Evolutionary conservation across 2,329 filamentous ascomycete species (phyloP), one percentile per base, ranked within the genome.

Genomic region (Colletotrichum incanum): DNA sequence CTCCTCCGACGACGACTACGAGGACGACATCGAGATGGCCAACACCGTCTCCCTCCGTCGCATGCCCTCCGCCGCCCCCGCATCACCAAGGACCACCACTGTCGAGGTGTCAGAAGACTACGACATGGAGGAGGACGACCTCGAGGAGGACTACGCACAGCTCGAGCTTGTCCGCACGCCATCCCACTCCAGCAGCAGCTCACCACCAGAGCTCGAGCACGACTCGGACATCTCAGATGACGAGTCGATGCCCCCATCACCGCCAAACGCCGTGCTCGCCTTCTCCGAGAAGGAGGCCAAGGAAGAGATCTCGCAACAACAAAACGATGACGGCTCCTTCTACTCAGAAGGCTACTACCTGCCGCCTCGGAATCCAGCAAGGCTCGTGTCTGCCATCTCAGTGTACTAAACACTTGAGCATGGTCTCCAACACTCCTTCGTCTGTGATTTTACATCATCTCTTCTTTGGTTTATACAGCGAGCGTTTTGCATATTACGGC

Each of bases 241-340:
- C 82, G 91, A 93, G 76, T 84, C 87, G 59, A 90, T 94, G 90
- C 93, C 93, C 9, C 92, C 92, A 26, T 93, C 92, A 73, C 92
- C 92, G 47, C 89, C 90, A 54, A 84, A 86, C 28, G 80, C 87
- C 37, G 80, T 87, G 45, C 83, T 94, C 65, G 83, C 86, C 50
- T 93, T 94, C 78, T 84, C 87, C 56, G 86, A 89, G 76, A 89
- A 92, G 84, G 84, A 90, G 77, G 76, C 75, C 76, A 83, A 83
- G 78, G 79, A 79, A 79, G 79, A 81, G 77, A 78, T 81, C 76
- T 68, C 69, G 65, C 79, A 79, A 69, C 82, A 83, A 74, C 81
- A 84, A 83, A 71, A 81, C 82, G 76, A 79, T 79, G 77, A 69
- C 73, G 76, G 71, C 75, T 78, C 79, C 75, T 85, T 87, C 78